Evolutionary conservation across 176 grass and related monocot species (phyloP).

Genomic region (Puccinellia tenuiflora): DNA sequence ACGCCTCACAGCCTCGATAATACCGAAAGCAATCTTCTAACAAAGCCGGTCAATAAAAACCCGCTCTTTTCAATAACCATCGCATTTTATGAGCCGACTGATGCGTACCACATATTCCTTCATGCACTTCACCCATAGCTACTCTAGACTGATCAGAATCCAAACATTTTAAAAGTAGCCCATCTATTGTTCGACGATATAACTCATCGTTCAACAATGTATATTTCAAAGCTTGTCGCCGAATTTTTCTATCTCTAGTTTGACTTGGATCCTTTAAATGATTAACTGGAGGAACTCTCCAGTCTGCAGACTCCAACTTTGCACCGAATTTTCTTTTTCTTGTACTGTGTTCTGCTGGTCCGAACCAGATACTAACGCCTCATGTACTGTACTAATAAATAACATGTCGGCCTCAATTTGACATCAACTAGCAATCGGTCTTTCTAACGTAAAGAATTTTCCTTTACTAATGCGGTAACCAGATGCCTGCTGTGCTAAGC

Average conservation of each 20-base stretch:
- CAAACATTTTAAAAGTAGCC: background rate
- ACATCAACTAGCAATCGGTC: background rate
- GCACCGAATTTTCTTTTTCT: background rate
- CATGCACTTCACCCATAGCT: background rate
- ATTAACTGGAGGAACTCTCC: background rate
- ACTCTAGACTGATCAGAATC: background rate
- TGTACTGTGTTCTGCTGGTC: no score
- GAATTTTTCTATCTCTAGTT: no score
- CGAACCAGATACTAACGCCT: no score
- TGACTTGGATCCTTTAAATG: no score
- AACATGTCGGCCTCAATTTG: background rate
- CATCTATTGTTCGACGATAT: background rate
- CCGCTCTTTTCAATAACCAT: background rate
- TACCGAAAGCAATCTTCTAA: background rate
- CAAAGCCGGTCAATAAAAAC: background rate
- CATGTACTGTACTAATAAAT: background rate
- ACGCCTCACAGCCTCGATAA: no score
- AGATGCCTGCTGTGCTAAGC: background rate
- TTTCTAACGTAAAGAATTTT: background rate
- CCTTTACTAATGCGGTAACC: background rate
- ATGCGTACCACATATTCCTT: background rate
- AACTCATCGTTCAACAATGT: background rate
- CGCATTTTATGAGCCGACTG: conserved; percentile 2
- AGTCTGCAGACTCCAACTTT: background rate
- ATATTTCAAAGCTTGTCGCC: no score